These are phyloP conservation scores for Rhodotorula glutinis DNA, from an alignment of 1,284 basidiomycete genomes.

Conservation along the genomic window DNA sequence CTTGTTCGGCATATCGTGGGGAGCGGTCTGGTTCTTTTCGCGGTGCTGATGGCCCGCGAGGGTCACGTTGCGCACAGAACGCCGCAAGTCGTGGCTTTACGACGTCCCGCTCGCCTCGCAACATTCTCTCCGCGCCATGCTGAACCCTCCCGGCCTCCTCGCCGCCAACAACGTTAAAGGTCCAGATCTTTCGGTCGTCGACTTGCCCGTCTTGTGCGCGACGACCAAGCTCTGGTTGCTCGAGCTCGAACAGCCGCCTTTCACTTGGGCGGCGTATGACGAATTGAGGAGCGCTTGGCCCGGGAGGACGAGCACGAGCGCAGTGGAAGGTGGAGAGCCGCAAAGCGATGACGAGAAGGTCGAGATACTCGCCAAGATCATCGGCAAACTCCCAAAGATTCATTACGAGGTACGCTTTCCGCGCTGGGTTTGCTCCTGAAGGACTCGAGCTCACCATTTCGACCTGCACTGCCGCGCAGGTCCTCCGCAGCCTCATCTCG, in stretches of 20 bases:
- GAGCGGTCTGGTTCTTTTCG: no score
- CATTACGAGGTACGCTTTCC: conserved; percentile 26
- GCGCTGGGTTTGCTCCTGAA: no score
- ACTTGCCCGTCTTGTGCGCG: conserved; percentile 39
- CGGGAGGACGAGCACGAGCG: conserved; percentile 5
- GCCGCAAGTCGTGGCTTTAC: conserved; percentile 35
- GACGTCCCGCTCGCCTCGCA: conserved; percentile 35
- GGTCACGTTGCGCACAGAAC: conserved; percentile 15
- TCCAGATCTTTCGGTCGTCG: conserved; percentile 10
- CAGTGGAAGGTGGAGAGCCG: not conserved
- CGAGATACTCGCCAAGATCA: conserved; percentile 9
- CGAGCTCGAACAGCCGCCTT: conserved; percentile 39
- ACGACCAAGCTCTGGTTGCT: conserved; percentile 42
- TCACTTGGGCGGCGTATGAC: conserved; percentile 36
- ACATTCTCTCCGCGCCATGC: conserved; percentile 23
- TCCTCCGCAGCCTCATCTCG: conserved; percentile 15
- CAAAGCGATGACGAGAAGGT: conserved; percentile 2
- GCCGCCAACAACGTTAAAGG: not conserved
- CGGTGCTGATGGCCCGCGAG: no score
- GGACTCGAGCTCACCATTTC: no score
- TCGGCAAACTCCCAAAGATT: conserved; percentile 30
- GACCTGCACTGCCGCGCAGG: not conserved
- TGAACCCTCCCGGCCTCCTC: conserved; percentile 16
- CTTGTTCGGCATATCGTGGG: no score
- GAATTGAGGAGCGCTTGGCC: conserved; percentile 39